phyloP scores from a whole-genome alignment of 2,329 filamentous ascomycete genomes.

The Plenodomus lindquistii region DNA sequence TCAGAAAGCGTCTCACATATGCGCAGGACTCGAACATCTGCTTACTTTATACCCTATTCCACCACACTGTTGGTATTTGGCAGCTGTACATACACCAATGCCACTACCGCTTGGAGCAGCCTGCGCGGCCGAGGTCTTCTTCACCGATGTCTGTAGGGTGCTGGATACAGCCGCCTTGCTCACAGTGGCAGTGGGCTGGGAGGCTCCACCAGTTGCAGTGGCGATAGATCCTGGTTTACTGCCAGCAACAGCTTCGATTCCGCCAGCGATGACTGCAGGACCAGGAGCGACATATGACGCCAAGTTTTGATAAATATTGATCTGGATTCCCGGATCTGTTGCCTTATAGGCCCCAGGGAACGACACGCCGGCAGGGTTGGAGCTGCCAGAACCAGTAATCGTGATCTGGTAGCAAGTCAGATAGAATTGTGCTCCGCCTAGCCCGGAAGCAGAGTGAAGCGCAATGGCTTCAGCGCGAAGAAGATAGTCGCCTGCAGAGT shows the following conservation, averaged over 20 bases:
- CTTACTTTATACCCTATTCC: conserved; percentile 34
- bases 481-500: conserved; percentile 35
- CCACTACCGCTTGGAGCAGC: conserved; percentile 16
- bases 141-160: conserved; percentile 12
- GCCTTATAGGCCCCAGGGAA: conserved; percentile 62
- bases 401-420: conserved; percentile 61
- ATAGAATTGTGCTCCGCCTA: conserved; percentile 53
- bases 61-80: conserved; percentile 39
- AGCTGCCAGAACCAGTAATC: conserved; percentile 59
- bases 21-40: conserved; percentile 5
- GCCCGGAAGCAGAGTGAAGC: conserved; percentile 55
- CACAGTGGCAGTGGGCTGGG: conserved; percentile 13
- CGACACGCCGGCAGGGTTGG: conserved; percentile 50
- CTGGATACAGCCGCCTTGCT: conserved; percentile 5
- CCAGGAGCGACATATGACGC: conserved; percentile 58
- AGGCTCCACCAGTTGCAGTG: conserved; percentile 21
- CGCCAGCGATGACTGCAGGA: conserved; percentile 45
- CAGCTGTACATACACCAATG: conserved; percentile 18
- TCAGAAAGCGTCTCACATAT: not conserved
- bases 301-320: conserved; percentile 61
- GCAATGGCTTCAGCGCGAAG: conserved; percentile 62
- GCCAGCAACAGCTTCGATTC: conserved; percentile 33
- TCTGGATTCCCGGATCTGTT: conserved; percentile 60
- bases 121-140: conserved; percentile 7
- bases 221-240: conserved; percentile 24